Conservation (phyloP, 306 rosid genomes). For the Sicyos baderoa region DNA sequence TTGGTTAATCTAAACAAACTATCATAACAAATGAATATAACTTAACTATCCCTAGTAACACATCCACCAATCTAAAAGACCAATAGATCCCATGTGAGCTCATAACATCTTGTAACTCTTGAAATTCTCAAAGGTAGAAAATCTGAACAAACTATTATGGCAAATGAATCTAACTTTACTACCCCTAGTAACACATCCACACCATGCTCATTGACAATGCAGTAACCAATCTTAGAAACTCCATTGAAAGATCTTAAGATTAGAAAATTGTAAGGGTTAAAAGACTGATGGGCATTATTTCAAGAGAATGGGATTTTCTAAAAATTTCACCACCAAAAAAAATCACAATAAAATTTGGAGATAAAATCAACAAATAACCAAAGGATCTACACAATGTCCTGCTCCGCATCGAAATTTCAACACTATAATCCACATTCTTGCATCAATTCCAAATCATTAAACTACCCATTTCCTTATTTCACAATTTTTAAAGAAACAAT, state of each 20-base stretch:
- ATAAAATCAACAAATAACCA: not conserved
- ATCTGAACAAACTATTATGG: not conserved
- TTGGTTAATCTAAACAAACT: not conserved
- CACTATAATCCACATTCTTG: not conserved
- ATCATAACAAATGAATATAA: not conserved
- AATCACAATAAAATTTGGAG: not conserved
- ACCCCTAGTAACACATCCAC: not conserved
- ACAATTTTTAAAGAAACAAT: not conserved
- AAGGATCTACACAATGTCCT: conserved; percentile 7
- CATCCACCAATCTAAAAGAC: conserved; percentile 5
- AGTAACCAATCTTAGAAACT: not conserved
- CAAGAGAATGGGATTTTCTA: not conserved
- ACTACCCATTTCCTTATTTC: not conserved
- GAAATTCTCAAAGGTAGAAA: not conserved
- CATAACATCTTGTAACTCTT: not conserved
- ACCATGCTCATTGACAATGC: conserved; percentile 2
- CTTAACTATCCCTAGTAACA: not conserved
- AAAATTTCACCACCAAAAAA: not conserved
- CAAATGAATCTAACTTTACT: not conserved
- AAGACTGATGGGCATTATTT: not conserved
- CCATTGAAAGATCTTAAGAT: not conserved
- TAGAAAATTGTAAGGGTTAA: not conserved
- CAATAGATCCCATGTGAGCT: conserved; percentile 5
- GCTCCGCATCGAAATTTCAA: not conserved
- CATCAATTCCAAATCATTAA: not conserved